Base-by-base conservation (phyloP, 163 green algal genomes). In the Scenedesmus sp. region DNA sequence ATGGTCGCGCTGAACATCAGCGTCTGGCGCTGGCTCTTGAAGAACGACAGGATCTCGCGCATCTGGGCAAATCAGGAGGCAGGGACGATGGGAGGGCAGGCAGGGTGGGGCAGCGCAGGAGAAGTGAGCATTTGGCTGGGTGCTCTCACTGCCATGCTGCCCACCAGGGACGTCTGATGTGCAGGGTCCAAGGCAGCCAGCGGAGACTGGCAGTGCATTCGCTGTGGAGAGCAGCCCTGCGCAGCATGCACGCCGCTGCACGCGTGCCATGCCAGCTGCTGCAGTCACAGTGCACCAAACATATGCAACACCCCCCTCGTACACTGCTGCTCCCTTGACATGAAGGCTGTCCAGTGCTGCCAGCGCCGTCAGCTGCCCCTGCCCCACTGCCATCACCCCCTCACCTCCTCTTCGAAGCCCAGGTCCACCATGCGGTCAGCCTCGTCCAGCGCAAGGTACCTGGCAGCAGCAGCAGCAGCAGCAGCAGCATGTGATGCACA, bases 1-100 rank as follows among this genome's bases (percentile, higher is more conserved):
- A 99, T 99, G 88, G 98, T 99, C 82, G 98, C 98, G 57, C 77
- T 95, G 95, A 99, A 99, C 96, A 99, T 99, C 26, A 99, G 95
- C 90, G 98, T 99, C 95, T 99, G 98, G 34, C 98, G 95, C 95
- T 99, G 98, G 16, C 91, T 93, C 84, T 96, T 96, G 94, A 98
- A 98, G 94, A 97, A 98, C 16, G 94, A 96, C 87, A 98, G 82
- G 77, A 96, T 93, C 66, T 96, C 95, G 67, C 95, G 92, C 90
- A 92, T 92, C 91, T 93, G 15, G 55, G 3, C 56, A 46, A 13
- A 4, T 66, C 4, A 3, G 3, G 18, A 64, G 81, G 1, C 55
- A 52, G 7, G 81, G 26, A 52, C 4, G 16, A 12, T 34, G 81
- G 18, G 18, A 64, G 5, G 81, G 23, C 76, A 57, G 76, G 23